Evolutionary conservation across 2,329 filamentous ascomycete species (phyloP).

Genomic region (Gremmenia infestans): DNA sequence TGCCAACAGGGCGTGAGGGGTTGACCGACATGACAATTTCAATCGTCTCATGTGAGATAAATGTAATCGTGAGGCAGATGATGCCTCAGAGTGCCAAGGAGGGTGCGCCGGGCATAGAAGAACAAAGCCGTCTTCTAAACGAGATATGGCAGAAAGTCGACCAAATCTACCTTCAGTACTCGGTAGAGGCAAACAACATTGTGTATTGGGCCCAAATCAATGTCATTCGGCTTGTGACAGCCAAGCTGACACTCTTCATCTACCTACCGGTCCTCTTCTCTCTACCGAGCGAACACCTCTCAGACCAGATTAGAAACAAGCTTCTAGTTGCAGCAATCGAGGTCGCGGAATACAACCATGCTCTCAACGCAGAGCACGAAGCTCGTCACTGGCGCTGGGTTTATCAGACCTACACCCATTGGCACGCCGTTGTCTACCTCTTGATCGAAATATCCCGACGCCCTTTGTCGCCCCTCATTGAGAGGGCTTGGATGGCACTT

Average conservation of each 20-base stretch:
- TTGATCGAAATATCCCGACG: constrained; percentile 32
- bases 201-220: constrained; percentile 36
- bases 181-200: constrained; percentile 30
- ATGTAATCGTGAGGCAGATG: constrained; percentile 19
- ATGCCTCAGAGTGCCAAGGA: constrained; percentile 32
- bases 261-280: constrained; percentile 48
- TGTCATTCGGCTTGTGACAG: constrained; percentile 44
- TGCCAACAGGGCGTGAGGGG: constrained; percentile 3
- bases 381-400: constrained; percentile 39
- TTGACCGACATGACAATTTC: constrained; percentile 16
- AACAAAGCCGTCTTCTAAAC: constrained; percentile 42
- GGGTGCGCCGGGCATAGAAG: constrained; percentile 32
- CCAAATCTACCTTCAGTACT: constrained; percentile 38
- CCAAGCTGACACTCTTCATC: constrained; percentile 50
- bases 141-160: constrained; percentile 42
- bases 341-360: constrained; percentile 51
- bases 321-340: constrained; percentile 49
- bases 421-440: constrained; percentile 37
- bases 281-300: constrained; percentile 33
- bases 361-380: constrained; percentile 45
- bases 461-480: constrained; percentile 32
- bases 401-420: constrained; percentile 37
- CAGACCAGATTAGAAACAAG: constrained; percentile 37
- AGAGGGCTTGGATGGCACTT: constrained; percentile 35
- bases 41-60: constrained; percentile 4